phyloP scores from a whole-genome alignment of 345 rosid genomes.

The Murraya paniculata region DNA sequence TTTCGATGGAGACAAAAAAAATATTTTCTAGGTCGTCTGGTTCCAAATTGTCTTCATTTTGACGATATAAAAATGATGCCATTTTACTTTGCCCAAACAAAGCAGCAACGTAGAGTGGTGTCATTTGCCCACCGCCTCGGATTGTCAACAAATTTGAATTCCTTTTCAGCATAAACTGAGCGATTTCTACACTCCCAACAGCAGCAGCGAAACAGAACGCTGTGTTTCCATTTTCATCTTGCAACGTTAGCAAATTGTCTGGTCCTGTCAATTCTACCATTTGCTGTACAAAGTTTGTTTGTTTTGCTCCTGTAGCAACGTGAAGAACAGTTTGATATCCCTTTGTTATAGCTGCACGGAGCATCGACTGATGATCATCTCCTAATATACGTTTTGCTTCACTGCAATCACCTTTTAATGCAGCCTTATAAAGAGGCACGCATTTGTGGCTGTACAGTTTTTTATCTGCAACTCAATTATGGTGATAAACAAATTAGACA shows the following conservation, averaged over 20 bases:
- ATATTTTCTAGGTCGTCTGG: background rate
- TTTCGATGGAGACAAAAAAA: background rate
- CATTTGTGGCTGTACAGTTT: background rate
- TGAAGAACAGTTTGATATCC: background rate
- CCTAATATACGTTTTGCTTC: background rate
- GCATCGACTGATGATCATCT: background rate
- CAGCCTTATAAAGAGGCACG: too few relatives aligned
- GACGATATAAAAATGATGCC: background rate
- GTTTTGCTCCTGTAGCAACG: background rate
- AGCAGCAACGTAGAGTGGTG: slow-evolving; percentile 5
- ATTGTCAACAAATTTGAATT: background rate
- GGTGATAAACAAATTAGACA: too few relatives aligned
- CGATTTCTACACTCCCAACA: background rate
- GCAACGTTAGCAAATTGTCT: slow-evolving; percentile 1
- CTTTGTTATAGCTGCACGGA: background rate
- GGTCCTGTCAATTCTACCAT: slow-evolving; percentile 3
- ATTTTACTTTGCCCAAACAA: background rate
- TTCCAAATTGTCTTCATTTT: background rate
- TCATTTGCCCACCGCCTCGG: background rate
- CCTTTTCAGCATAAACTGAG: too few relatives aligned
- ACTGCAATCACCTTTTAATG: background rate
- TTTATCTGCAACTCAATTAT: background rate
- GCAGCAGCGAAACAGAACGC: background rate
- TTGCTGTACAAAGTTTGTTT: slow-evolving; percentile 16
- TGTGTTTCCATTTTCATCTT: background rate